These are phyloP conservation scores for Seiridium cupressi DNA, from an alignment of 2,329 filamentous ascomycete species.

Conservation along the genomic window DNA sequence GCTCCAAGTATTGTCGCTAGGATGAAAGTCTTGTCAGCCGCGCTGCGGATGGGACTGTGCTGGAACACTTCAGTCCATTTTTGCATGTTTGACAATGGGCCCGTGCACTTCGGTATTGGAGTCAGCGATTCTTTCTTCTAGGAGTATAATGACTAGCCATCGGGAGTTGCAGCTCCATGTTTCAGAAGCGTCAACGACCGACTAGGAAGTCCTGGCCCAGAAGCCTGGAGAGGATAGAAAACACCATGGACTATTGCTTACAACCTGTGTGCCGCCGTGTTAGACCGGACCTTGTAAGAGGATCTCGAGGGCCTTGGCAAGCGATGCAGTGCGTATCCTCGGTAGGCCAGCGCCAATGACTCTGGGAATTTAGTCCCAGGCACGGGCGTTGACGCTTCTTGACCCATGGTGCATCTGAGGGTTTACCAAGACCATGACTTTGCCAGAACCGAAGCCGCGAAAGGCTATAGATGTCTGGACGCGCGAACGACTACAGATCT, in stretches of 20 bases:
- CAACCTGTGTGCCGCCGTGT: constrained; percentile 20
- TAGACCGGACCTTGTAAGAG: constrained; percentile 21
- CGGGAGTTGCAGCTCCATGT: too few relatives aligned
- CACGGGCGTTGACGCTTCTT: constrained; percentile 20
- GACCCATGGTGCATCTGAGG: constrained; percentile 14
- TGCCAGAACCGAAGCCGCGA: neutral
- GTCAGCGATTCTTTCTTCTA: too few relatives aligned
- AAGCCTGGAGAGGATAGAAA: too few relatives aligned
- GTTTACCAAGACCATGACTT: neutral
- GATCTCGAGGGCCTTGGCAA: constrained; percentile 21
- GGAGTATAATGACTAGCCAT: too few relatives aligned
- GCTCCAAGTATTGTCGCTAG: constrained; percentile 7
- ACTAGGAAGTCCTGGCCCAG: too few relatives aligned
- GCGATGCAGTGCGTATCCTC: constrained; percentile 21
- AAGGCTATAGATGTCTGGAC: too few relatives aligned
- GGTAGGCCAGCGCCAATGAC: constrained; percentile 24
- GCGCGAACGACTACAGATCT: too few relatives aligned
- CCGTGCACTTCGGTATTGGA: constrained; percentile 7
- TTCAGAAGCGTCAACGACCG: too few relatives aligned
- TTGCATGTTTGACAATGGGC: constrained; percentile 15
- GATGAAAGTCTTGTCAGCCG: constrained; percentile 15
- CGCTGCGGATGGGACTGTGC: constrained; percentile 13
- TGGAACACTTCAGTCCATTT: constrained; percentile 18
- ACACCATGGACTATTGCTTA: too few relatives aligned
- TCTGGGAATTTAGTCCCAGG: constrained; percentile 17